Evolutionary conservation across 2,329 filamentous ascomycete species (phyloP).

Genomic region (Peltaster fructicola): DNA sequence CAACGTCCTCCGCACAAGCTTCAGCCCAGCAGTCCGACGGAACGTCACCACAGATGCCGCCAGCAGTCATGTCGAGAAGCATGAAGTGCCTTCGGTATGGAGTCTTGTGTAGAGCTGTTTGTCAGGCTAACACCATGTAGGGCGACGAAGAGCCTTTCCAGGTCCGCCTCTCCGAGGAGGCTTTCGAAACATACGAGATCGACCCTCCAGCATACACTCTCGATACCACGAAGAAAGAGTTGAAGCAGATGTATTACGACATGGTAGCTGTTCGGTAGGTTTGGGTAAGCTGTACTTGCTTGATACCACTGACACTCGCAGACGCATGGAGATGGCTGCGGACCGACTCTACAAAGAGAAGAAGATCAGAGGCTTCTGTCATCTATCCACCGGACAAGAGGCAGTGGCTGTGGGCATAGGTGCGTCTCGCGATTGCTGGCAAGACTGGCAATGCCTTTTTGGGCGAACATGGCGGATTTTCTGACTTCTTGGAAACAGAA

Average conservation of each 20-base stretch:
- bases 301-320: slow-evolving; percentile 31
- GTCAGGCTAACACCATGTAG: slow-evolving; percentile 26
- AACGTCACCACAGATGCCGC: slow-evolving; percentile 91
- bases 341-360: slow-evolving; percentile 99
- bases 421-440: too few relatives aligned
- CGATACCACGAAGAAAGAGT: slow-evolving; percentile 87
- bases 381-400: slow-evolving; percentile 94
- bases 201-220: slow-evolving; percentile 89
- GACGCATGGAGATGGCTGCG: slow-evolving; percentile 99
- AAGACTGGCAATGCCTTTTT: too few relatives aligned
- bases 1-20: slow-evolving; percentile 11
- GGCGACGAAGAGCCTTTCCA: slow-evolving; percentile 88
- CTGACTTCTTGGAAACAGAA: too few relatives aligned
- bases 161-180: slow-evolving; percentile 88
- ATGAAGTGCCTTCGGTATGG: slow-evolving; percentile 47
- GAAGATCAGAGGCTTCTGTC: slow-evolving; percentile 99
- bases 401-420: slow-evolving; percentile 90
- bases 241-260: slow-evolving; percentile 98
- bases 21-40: slow-evolving; percentile 35
- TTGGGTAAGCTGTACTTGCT: too few relatives aligned
- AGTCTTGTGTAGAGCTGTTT: not conserved
- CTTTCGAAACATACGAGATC: slow-evolving; percentile 98
- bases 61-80: slow-evolving; percentile 72
- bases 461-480: too few relatives aligned
- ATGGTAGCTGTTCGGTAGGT: slow-evolving; percentile 86